Evolutionary conservation across 2,329 filamentous ascomycete species (phyloP), one percentile per base, ranked within the genome.

Genomic region (Fusarium secorum): DNA sequence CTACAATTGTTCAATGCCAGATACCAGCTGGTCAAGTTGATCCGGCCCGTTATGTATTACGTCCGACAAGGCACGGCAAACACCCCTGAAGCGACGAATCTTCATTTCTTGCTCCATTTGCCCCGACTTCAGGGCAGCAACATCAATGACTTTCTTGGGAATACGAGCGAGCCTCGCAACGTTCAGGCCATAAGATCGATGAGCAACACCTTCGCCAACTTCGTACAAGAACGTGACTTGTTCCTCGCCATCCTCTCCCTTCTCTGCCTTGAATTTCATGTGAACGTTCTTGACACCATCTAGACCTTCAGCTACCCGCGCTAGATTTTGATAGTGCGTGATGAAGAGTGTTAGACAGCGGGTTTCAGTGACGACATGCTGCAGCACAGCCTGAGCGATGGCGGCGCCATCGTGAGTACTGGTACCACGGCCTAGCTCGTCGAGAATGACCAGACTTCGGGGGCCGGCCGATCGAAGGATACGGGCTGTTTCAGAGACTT

Each of bases 151-250:
- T 60, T 88, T 85, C 64, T 87, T 87, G 1, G 95, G 94, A 44
- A 99, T 87, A 55, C 91, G 91, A 5, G 96, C 96, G 57, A 99
- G 82, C 48, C 93, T 86, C 18, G 96, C 96, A 26, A 98, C 96
- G 79, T 98, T 98, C 62, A 99, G 79, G 2, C 97, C 96, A 79
- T 99, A 99, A 22, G 93, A 97, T 9, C 96, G 88, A 84, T 98
- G 95, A 13, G 96, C 95, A 15, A 97, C 93, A 15, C 96, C 96
- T 71, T 96, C 93, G 2, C 89, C 92, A 4, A 98, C 91, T 78
- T 98, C 94, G 78, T 99, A 99, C 52, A 99, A 81, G 77, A 99
- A 99, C 0, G 96, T 98, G 45, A 99, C 91, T 48, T 97, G 91
- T 70, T 94, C 89, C 36, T 93, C 89, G 1, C 84, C 87, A 4